phyloP scores from a whole-genome alignment of 495 filamentous ascomycete species.

The Cenococcum geophilum region DNA sequence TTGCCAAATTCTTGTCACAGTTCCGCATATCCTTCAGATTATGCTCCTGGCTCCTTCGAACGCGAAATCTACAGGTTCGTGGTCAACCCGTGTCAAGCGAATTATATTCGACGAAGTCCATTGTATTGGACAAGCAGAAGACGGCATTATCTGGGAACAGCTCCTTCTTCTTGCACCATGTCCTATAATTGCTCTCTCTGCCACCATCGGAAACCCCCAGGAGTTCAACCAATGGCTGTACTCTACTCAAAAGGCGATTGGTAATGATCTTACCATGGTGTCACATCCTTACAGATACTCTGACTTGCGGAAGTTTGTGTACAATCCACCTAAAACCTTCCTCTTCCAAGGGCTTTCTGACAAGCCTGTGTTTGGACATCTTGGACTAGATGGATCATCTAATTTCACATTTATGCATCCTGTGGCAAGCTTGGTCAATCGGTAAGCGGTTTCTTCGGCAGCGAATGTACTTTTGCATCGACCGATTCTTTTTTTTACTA shows the following conservation, averaged over 20 bases:
- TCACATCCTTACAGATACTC: constrained; percentile 62
- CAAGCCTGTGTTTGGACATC: constrained; percentile 35
- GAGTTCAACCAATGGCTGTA: constrained; percentile 64
- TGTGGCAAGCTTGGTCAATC: constrained; percentile 54
- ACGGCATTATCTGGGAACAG: constrained; percentile 78
- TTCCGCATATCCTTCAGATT: constrained; percentile 71
- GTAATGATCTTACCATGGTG: constrained; percentile 57
- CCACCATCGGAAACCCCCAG: constrained; percentile 69
- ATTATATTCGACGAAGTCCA: constrained; percentile 88
- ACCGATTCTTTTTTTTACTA: neutral
- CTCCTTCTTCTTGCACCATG: constrained; percentile 66
- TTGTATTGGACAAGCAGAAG: constrained; percentile 68
- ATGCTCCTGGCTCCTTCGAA: constrained; percentile 66
- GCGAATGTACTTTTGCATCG: no score
- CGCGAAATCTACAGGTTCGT: constrained; percentile 47
- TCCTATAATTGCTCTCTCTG: constrained; percentile 73
- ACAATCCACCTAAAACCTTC: constrained; percentile 48
- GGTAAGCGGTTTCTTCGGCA: neutral
- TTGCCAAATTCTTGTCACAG: constrained; percentile 70
- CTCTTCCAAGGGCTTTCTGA: constrained; percentile 53
- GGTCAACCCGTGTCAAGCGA: constrained; percentile 58
- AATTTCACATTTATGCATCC: constrained; percentile 63
- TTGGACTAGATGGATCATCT: constrained; percentile 49
- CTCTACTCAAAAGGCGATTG: constrained; percentile 51
- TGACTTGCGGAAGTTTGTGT: constrained; percentile 65